Base-by-base conservation (phyloP, 2,329 filamentous ascomycete genomes). In the Sporothrix brasiliensis region DNA sequence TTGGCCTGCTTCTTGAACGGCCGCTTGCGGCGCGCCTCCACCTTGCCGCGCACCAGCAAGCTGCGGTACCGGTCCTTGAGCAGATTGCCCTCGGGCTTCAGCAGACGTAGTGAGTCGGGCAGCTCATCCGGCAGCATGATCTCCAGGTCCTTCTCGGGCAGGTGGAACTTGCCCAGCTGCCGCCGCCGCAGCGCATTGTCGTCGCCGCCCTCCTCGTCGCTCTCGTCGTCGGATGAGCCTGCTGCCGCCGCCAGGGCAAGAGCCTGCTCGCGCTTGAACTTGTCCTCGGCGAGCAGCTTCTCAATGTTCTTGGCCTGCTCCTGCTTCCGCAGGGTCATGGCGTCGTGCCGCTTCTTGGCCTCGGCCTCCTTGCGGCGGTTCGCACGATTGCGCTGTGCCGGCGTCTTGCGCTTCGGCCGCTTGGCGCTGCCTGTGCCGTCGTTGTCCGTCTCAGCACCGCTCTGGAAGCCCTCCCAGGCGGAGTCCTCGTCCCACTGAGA, bases 21-120 rank as follows among this genome's bases (percentile, higher is more conserved):
- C 71, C 94, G 87, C 68, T 90, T 89, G 78, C 90, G 90, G 75
- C 95, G 87, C 66, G 88, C 87, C 84, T 99, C 95, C 72, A 99
- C 82, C 82, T 95, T 97, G 72, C 95, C 95, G 73, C 93, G 88
- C 47, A 98, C 86, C 73, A 98, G 83, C 81, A 98, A 84, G 79
- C 88, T 98, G 73, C 95, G 86, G 83, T 97, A 98, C 67, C 95
- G 87, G 77, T 99, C 95, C 75, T 93, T 93, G 75, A 99, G 84
- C 52, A 97, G 83, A 78, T 97, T 98, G n/a, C 95, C 95, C 80
- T 99, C 95, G 0, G 95, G 95, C 80, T 94, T 97, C 74, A 97
- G 81, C 77, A 93, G 80, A 77, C 95, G 81, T 77, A 97, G 81
- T 66, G 93, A 90, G 77, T 97, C 88, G 80, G 97, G 86, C 77